Base-by-base conservation (phyloP, 495 filamentous ascomycete genomes). In the Penicillium egyptiacum region DNA sequence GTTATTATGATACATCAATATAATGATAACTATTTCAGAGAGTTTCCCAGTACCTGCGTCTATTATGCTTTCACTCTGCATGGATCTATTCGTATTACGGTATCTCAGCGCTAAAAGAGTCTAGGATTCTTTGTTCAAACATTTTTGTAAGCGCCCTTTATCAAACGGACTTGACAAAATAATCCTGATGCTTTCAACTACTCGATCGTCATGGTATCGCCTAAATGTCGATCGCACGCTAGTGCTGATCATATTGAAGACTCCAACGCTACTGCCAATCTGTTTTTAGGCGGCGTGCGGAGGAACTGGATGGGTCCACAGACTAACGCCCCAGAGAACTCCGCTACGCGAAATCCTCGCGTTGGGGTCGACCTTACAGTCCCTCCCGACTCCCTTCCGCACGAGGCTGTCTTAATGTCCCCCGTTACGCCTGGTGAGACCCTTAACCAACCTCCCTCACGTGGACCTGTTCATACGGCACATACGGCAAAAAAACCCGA, bases 261-360 rank as follows among this genome's bases (percentile, higher is more conserved):
- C 4, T 86, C 86, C 16, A 94, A 92, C 70, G 83, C 84, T 45
- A 92, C 89, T 14, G 74, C 84, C 50, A 84, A 78, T 59, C 68
- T 80, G 35, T 88, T 90, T 71, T 74, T 90, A 51, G 85, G 87
- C 40, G 79, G 83, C 43, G 75, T 75, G 56, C 83, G 83, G 66
- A 86, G 79, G 61, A 75, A 83, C 65, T 92, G 90, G 90, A 87
- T 91, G 80, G 52, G 30, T 1, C 28, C 41, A 35, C 22, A 52
- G n/a, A 4, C 22, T 28, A 26, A 40, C 8, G 41, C 26, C 47
- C 42, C 26, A n/a, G 10, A 26, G 52, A 56, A 19, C 20, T 28
- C 50, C 33, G 30, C 19, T 22, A n/a, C 35, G 12, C 50, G 37
- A 37, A 31, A 11, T 47, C 33, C 30, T 33, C 40, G 33, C 39